A percentile compares a stretch with the other conserved stretches of the same genome.
Conservation (phyloP, 176 grass and related monocot genomes). For the Ampelocalamus luodianensis region DNA sequence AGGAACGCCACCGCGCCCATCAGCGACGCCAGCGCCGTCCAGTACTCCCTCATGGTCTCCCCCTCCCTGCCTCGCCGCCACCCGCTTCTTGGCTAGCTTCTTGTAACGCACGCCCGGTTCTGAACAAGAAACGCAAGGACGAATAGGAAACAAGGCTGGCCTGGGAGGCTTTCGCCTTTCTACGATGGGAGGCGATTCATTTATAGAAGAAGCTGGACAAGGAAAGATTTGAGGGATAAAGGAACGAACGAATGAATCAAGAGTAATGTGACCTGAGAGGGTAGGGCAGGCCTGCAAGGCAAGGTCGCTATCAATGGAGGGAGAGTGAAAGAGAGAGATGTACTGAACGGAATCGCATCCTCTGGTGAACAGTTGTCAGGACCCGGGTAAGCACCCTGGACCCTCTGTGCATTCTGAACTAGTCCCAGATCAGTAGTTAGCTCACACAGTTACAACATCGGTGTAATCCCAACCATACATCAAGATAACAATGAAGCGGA, state of each 20-base stretch:
- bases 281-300: constrained; percentile 2
- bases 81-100: neutral
- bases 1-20: constrained; percentile 85
- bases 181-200: constrained; percentile 15
- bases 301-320: constrained; percentile 27
- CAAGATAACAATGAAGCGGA: too few relatives aligned
- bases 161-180: constrained; percentile 28
- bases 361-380: too few relatives aligned
- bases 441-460: too few relatives aligned
- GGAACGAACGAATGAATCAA: neutral
- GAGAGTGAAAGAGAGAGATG: neutral
- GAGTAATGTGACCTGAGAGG: neutral
- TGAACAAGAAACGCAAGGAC: neutral
- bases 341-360: too few relatives aligned
- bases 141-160: neutral
- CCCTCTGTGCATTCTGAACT: too few relatives aligned
- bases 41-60: constrained; percentile 72
- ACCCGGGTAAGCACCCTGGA: too few relatives aligned
- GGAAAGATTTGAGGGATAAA: constrained; percentile 18
- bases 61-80: neutral
- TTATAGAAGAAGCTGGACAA: constrained; percentile 40
- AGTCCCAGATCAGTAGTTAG: too few relatives aligned
- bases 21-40: constrained; percentile 77
- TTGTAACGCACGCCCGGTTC: neutral
- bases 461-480: too few relatives aligned